Conservation (phyloP, 805 yeast species). For the Naumovozyma dairenensis region DNA sequence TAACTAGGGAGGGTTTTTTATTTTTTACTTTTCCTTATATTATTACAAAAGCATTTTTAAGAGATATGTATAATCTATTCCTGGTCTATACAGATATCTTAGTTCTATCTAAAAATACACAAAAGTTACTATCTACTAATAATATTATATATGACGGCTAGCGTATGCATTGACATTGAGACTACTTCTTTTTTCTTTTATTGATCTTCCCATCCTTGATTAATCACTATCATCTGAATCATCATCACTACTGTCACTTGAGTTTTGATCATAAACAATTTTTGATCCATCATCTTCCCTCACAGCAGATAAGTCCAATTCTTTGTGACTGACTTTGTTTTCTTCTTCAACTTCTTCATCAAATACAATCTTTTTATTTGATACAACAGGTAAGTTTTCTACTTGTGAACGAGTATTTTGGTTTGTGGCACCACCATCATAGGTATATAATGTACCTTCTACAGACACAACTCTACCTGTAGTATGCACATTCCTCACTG, state of each 20-base stretch:
- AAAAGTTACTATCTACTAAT: background rate
- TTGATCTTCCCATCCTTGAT: too few relatives aligned
- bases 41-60: too few relatives aligned
- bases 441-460: slow-evolving; percentile 66
- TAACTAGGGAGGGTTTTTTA: too few relatives aligned
- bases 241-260: slow-evolving; percentile 22
- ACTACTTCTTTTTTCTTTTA: background rate
- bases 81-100: too few relatives aligned
- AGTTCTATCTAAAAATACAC: too few relatives aligned
- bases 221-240: slow-evolving; percentile 20
- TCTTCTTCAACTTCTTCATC: slow-evolving; percentile 34
- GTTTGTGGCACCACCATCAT: slow-evolving; percentile 8
- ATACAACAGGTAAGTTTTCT: slow-evolving; percentile 45
- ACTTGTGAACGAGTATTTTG: slow-evolving; percentile 32
- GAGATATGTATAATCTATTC: too few relatives aligned
- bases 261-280: slow-evolving; percentile 26
- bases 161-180: too few relatives aligned
- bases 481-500: slow-evolving; percentile 59
- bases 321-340: slow-evolving; percentile 30
- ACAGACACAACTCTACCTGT: slow-evolving; percentile 77
- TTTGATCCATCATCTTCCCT: slow-evolving; percentile 29
- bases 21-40: too few relatives aligned
- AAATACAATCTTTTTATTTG: slow-evolving; percentile 40
- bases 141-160: background rate
- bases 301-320: slow-evolving; percentile 25